A percentile compares a stretch with the other conserved stretches of the same genome.
These are phyloP conservation scores for Oligophagozyma castellii DNA, from an alignment of 1,139 yeast genomes.

Conservation along the genomic window DNA sequence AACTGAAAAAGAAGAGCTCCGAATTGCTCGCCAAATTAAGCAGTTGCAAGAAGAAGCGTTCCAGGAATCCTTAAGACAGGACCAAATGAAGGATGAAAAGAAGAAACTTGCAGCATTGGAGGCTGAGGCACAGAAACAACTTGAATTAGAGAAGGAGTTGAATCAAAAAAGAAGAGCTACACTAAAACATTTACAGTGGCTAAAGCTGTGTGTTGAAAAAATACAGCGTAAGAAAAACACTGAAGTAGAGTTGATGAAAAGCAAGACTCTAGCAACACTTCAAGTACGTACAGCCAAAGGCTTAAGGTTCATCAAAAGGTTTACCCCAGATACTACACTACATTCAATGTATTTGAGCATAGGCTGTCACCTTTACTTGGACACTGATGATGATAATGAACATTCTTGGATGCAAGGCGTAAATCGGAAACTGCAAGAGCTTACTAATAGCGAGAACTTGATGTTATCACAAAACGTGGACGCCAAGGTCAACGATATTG, in stretches of 20 bases:
- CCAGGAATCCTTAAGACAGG: slow-evolving; percentile 25
- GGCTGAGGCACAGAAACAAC: slow-evolving; percentile 6
- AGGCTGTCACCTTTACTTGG: slow-evolving; percentile 29
- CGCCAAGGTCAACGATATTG: background rate
- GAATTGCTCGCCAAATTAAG: slow-evolving; percentile 25
- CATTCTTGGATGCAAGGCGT: slow-evolving; percentile 3
- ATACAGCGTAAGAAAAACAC: background rate
- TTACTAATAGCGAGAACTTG: background rate
- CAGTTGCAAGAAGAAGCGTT: slow-evolving; percentile 29
- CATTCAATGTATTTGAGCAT: slow-evolving; percentile 53
- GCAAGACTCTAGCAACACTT: slow-evolving; percentile 18
- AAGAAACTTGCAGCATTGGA: slow-evolving; percentile 4
- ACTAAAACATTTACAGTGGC: slow-evolving; percentile 12
- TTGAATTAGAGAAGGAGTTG: slow-evolving; percentile 7
- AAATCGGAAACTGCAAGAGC: slow-evolving; percentile 8
- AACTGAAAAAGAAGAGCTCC: slow-evolving; percentile 25
- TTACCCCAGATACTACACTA: slow-evolving; percentile 35
- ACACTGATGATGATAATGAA: slow-evolving; percentile 5
- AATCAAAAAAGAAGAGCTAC: slow-evolving; percentile 3
- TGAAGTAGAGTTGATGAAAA: too few species aligned
- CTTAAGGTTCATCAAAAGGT: slow-evolving; percentile 42
- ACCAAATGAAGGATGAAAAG: slow-evolving; percentile 21
- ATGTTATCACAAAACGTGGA: background rate
- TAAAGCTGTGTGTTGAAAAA: slow-evolving; percentile 10
- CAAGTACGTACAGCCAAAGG: slow-evolving; percentile 47